Evolutionary conservation across 306 rosid genomes (phyloP), one percentile per base, ranked within the genome.

Genomic region (Ormosia emarginata): DNA sequence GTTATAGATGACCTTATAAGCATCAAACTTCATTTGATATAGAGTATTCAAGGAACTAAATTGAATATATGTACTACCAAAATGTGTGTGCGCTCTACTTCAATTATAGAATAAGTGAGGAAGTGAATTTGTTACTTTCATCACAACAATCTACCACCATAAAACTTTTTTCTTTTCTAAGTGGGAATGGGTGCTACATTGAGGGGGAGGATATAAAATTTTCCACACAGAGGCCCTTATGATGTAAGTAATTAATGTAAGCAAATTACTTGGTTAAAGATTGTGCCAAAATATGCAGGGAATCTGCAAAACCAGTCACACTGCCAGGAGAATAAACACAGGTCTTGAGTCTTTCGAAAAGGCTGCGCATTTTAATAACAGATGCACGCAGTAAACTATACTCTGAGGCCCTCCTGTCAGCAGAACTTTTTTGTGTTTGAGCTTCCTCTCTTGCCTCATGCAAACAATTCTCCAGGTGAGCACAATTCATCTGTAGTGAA

Each of bases 401-500:
- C 85, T 96, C 98, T 7, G 97, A 87, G 78, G 98, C 98, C 88
- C 97, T 91, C 75, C 98, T 91, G 47, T 92, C 97, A 78, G 99
- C 97, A 32, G 98, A 95, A 86, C 98, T 93, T 79, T 90, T 97
- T 89, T 96, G 97, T 34, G 98, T 93, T 81, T 96, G 99, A 79
- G 98, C 99, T 89, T 96, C 99, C 90, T 96, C 98, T 86, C 99
- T 94, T 64, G 99, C 99, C 80, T 93, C 99, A 50, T 96, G 98
- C 87, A 96, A 85, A 81, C 97, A 93, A 79, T 92, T 96, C 88
- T 96, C 99, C 88, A 96, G 79, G 86, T 93, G 98, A 74, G 94
- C 99, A 88, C 99, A 96, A 83, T 96, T 96, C 98, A 96, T 90
- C 99, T 96, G 92, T 67, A 55, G 70, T 56, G 52, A 39, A 63